Base-by-base conservation (phyloP, 2,329 filamentous ascomycete species). In the Cyclaneusma minus region DNA sequence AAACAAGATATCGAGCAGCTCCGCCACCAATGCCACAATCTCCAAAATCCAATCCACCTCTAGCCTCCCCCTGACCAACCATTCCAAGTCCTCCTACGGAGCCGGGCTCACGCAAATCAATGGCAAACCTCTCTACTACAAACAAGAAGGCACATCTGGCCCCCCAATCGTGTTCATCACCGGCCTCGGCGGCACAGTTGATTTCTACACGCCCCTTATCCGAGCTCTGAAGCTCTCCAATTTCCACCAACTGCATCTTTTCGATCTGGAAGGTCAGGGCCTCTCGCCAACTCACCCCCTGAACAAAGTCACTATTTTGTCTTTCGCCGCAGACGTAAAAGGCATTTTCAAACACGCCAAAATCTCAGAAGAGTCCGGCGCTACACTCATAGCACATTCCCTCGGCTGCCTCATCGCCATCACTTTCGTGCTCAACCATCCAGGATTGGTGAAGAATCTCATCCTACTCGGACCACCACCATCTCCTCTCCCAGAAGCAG, bases 251-350 rank as follows among this genome's bases (percentile, higher is more conserved):
- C 32, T 55, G 5, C 55, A 62, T 31, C 38, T 64, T 0, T 57
- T 58, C 30, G 66, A 70, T 33, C 46, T 70, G 3, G 65, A 70
- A 42, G 65, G 65, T 3, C 64, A 68, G 33, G 64, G 64, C 1
- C 46, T 62, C 5, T 62, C 60, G 2, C 62, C 63, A 0, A 66
- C 63, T 0, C 54, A 52, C 6, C 55, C 63, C 0, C 43, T 52
- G 3, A 56, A 48, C 25, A 35, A 35, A 3, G 27, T 63, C 7
- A 54, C 46, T 5, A 54, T 69, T 19, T 37, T 43, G 1, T 58
- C 52, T 0, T 54, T 62, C 22, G 54, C 55, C 0, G 31, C 33
- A 0, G 62, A 66, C 29, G 37, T 66, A 2, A 28, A 41, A 3
- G 45, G 43, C 3, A 22, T 66, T 2, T 52, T 57, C 31, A 27